These are phyloP conservation scores for Mortierella alpina DNA, from an alignment of 192 early-diverging fungal genomes.

Conservation along the genomic window DNA sequence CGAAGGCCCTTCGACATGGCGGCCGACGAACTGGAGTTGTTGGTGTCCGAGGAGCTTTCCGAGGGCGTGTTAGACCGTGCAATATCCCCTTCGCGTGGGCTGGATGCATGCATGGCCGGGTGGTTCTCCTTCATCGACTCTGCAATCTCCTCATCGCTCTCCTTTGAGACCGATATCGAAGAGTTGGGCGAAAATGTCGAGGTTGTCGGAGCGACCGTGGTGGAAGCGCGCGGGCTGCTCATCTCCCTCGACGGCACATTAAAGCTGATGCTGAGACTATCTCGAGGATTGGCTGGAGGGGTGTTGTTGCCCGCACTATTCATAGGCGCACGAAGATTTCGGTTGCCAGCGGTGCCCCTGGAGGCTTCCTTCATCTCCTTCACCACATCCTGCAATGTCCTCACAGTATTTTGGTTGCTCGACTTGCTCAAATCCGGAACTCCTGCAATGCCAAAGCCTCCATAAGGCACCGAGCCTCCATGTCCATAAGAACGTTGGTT, in stretches of 20 bases:
- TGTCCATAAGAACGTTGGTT: slow-evolving; percentile 47
- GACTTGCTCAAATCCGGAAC: slow-evolving; percentile 40
- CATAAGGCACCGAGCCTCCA: slow-evolving; percentile 29
- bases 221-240: not conserved
- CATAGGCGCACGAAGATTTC: slow-evolving; percentile 3
- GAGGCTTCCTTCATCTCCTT: slow-evolving; percentile 51
- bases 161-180: not conserved
- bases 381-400: slow-evolving; percentile 53
- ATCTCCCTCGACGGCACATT: slow-evolving; percentile 3
- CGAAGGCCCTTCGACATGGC: not conserved
- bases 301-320: not conserved
- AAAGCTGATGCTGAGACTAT: slow-evolving; percentile 32
- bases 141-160: slow-evolving; percentile 18
- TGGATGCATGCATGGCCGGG: slow-evolving; percentile 6
- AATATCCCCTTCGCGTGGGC: not conserved
- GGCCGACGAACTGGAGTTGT: slow-evolving; percentile 7
- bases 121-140: slow-evolving; percentile 24
- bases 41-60: not conserved
- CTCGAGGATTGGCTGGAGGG: not conserved
- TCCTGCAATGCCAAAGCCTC: slow-evolving; percentile 46
- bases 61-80: not conserved
- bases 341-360: slow-evolving; percentile 35
- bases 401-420: slow-evolving; percentile 26
- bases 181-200: not conserved
- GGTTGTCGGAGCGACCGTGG: not conserved